Conservation (phyloP, 2,329 filamentous ascomycete species). For the Hypoxylon sp. region DNA sequence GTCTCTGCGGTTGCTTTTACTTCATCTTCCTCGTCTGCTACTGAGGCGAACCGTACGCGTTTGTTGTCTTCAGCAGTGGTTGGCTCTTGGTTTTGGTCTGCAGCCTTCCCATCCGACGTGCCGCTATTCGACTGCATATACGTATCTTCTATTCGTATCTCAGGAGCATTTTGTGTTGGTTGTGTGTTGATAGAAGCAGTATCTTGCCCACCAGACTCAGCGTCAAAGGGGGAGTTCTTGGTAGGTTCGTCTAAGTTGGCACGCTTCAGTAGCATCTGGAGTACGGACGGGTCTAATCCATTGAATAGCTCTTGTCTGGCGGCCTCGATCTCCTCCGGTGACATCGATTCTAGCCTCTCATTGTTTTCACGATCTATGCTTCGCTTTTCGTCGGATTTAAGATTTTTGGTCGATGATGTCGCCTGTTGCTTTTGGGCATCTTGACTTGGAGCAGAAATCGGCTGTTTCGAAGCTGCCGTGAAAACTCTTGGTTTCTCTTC, state of each 20-base stretch:
- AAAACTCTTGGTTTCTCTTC: constrained; percentile 47
- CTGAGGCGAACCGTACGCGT: constrained; percentile 34
- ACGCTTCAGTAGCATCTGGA: constrained; percentile 82
- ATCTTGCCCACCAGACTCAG: constrained; percentile 35
- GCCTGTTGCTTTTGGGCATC: constrained; percentile 37
- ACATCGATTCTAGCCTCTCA: constrained; percentile 82
- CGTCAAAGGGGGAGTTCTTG: constrained; percentile 63
- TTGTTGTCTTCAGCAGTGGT: constrained; percentile 7
- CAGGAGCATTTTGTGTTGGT: constrained; percentile 31
- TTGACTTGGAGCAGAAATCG: constrained; percentile 44
- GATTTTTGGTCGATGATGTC: constrained; percentile 40
- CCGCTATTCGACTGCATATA: constrained; percentile 23
- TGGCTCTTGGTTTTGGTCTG: constrained; percentile 6
- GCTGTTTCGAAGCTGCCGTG: constrained; percentile 43
- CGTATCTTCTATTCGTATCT: constrained; percentile 50
- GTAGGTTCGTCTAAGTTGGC: constrained; percentile 79
- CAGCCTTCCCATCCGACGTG: constrained; percentile 14
- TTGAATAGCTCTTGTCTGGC: constrained; percentile 85
- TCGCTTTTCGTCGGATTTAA: constrained; percentile 72
- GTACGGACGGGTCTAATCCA: constrained; percentile 80
- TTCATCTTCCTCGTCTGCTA: constrained; percentile 42
- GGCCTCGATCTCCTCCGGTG: constrained; percentile 82
- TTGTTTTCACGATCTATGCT: constrained; percentile 88
- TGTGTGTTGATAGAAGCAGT: constrained; percentile 12
- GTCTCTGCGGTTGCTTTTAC: constrained; percentile 23